Conservation (phyloP, 2,329 filamentous ascomycete genomes). For the Pseudocercospora ulei region DNA sequence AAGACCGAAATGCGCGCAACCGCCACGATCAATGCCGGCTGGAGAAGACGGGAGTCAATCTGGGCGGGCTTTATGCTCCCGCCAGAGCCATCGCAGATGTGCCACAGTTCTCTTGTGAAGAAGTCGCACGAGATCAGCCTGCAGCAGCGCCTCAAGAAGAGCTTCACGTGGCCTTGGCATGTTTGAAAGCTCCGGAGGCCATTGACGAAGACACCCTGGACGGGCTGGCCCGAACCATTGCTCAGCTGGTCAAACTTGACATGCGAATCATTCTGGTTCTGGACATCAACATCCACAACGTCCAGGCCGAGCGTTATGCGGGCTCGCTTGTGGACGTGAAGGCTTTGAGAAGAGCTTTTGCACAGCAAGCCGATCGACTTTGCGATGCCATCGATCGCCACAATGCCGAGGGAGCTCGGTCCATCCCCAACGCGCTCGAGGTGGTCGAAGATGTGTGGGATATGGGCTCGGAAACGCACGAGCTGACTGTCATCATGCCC, state of each 20-base stretch:
- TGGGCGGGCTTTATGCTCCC: constrained; percentile 52
- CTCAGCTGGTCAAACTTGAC: constrained; percentile 72
- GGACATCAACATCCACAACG: constrained; percentile 49
- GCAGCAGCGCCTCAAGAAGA: constrained; percentile 35
- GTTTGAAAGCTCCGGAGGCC: constrained; percentile 63
- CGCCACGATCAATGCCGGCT: constrained; percentile 26
- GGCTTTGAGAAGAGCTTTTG: constrained; percentile 21
- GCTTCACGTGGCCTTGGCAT: constrained; percentile 74
- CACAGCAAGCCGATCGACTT: constrained; percentile 61
- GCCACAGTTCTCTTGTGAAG: constrained; percentile 51
- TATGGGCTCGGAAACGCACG: constrained; percentile 17
- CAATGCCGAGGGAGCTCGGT: constrained; percentile 56
- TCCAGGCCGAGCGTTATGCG: constrained; percentile 10
- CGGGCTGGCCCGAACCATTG: constrained; percentile 72
- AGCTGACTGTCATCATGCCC: constrained; percentile 38
- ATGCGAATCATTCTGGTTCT: constrained; percentile 73
- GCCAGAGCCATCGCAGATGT: constrained; percentile 50
- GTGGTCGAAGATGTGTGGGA: constrained; percentile 21
- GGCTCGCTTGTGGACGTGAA: constrained; percentile 14
- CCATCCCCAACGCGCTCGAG: constrained; percentile 52
- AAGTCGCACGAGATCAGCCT: constrained; percentile 34
- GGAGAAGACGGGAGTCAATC: constrained; percentile 47
- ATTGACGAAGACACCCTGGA: constrained; percentile 59
- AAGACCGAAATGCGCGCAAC: constrained; percentile 22
- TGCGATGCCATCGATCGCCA: constrained; percentile 64